Conservation (phyloP, 805 yeast genomes). For the Candida hungchunana region DNA sequence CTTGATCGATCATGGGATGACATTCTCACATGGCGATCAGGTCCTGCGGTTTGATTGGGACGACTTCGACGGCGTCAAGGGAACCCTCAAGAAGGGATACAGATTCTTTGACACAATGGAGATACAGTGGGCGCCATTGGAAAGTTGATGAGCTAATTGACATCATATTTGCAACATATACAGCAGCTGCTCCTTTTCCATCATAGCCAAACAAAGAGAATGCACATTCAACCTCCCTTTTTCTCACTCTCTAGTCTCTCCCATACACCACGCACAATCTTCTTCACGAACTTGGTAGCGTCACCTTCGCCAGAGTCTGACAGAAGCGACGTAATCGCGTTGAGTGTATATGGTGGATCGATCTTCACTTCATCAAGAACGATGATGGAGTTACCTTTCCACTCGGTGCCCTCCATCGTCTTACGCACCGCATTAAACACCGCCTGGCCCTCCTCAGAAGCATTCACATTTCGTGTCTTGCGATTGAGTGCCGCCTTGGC, state of each 20-base stretch:
- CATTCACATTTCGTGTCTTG: conserved; percentile 32
- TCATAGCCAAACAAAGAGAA: not conserved
- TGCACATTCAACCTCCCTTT: conserved; percentile 46
- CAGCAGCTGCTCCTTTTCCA: too few species aligned
- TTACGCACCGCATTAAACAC: conserved; percentile 41
- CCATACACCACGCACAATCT: conserved; percentile 49
- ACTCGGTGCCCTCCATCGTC: conserved; percentile 40
- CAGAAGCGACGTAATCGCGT: conserved; percentile 18
- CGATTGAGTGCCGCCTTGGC: conserved; percentile 23
- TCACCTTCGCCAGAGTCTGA: conserved; percentile 14
- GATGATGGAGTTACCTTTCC: conserved; percentile 41
- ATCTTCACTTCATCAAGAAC: conserved; percentile 44
- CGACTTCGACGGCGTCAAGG: conserved; percentile 65
- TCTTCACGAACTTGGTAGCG: conserved; percentile 39
- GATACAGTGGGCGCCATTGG: conserved; percentile 9
- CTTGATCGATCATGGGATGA: too few species aligned
- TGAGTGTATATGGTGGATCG: conserved; percentile 39
- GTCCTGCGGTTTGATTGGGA: conserved; percentile 33
- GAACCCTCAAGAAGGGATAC: conserved; percentile 50
- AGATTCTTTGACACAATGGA: conserved; percentile 42
- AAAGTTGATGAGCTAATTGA: too few species aligned
- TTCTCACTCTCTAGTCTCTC: conserved; percentile 37
- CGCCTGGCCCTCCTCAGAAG: conserved; percentile 38
- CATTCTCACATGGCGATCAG: too few species aligned
- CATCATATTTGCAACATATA: not conserved